These are phyloP conservation scores for Elsinoe necatrix DNA, from an alignment of 2,329 filamentous ascomycete species.

Conservation along the genomic window DNA sequence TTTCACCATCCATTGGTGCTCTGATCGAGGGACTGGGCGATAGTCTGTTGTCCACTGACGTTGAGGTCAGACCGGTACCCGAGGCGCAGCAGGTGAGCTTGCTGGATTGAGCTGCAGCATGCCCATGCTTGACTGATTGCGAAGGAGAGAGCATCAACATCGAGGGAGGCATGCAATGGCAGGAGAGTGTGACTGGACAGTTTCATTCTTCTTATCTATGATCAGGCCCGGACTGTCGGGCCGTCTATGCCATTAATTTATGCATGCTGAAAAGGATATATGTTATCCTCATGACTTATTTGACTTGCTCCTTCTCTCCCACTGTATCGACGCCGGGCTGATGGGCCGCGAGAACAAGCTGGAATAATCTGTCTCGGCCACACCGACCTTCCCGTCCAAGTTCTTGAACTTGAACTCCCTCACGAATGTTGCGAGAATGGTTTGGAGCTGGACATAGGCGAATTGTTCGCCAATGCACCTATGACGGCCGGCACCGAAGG, in stretches of 20 bases:
- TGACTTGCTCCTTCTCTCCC: slow-evolving; percentile 55
- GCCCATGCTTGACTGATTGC: too few species aligned
- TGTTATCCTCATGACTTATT: slow-evolving; percentile 14
- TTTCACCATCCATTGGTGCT: background rate
- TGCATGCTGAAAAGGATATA: background rate
- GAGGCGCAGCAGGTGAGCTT: background rate
- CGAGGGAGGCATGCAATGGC: too few species aligned
- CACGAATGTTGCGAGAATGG: slow-evolving; percentile 69
- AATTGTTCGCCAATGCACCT: slow-evolving; percentile 96
- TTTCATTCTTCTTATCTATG: background rate
- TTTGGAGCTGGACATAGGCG: slow-evolving; percentile 83
- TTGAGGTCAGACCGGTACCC: background rate
- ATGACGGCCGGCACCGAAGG: slow-evolving; percentile 87
- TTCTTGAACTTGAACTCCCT: slow-evolving; percentile 74
- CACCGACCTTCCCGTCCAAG: slow-evolving; percentile 57
- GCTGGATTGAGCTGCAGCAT: background rate
- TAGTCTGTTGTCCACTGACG: background rate
- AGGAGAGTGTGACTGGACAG: too few species aligned
- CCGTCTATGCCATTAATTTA: background rate
- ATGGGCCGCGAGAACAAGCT: slow-evolving; percentile 42
- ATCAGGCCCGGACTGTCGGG: background rate
- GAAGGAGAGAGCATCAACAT: too few species aligned
- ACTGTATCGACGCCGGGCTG: slow-evolving; percentile 52
- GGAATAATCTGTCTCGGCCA: slow-evolving; percentile 61
- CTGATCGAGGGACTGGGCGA: background rate